phyloP scores from a whole-genome alignment of 2,329 filamentous ascomycete genomes.

The Penicillium griseofulvum region DNA sequence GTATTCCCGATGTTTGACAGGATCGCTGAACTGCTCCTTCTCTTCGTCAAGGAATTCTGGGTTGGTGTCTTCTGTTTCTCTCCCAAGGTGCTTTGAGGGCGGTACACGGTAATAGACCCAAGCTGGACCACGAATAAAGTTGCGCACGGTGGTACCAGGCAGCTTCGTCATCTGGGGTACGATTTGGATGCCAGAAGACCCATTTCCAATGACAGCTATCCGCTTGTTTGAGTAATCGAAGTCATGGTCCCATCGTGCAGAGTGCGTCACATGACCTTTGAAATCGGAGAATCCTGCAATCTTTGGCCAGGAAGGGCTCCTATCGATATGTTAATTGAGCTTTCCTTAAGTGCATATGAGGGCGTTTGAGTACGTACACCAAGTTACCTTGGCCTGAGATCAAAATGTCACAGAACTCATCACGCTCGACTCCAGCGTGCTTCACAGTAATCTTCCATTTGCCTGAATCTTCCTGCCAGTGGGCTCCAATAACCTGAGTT shows the following conservation, averaged over 20 bases:
- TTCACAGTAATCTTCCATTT: conserved; percentile 22
- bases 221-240: conserved; percentile 25
- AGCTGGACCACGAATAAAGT: conserved; percentile 28
- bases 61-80: conserved; percentile 14
- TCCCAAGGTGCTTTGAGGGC: background rate
- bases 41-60: conserved; percentile 28
- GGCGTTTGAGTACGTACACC: conserved; percentile 18
- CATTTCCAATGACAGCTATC: conserved; percentile 32
- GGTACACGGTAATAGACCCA: conserved; percentile 26
- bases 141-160: conserved; percentile 26
- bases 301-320: conserved; percentile 18
- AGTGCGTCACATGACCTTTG: conserved; percentile 27
- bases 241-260: conserved; percentile 27
- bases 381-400: conserved; percentile 28
- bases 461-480: conserved; percentile 33
- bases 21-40: conserved; percentile 7
- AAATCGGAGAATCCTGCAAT: conserved; percentile 27
- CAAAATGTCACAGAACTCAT: conserved; percentile 24
- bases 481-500: conserved; percentile 38
- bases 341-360: background rate
- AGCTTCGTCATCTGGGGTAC: conserved; percentile 19
- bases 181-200: conserved; percentile 37
- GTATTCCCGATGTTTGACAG: background rate
- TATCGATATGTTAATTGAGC: background rate
- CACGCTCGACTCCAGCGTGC: conserved; percentile 11